phyloP scores from a whole-genome alignment of 805 yeast species.

The Kluyveromyces dobzhanskii region DNA sequence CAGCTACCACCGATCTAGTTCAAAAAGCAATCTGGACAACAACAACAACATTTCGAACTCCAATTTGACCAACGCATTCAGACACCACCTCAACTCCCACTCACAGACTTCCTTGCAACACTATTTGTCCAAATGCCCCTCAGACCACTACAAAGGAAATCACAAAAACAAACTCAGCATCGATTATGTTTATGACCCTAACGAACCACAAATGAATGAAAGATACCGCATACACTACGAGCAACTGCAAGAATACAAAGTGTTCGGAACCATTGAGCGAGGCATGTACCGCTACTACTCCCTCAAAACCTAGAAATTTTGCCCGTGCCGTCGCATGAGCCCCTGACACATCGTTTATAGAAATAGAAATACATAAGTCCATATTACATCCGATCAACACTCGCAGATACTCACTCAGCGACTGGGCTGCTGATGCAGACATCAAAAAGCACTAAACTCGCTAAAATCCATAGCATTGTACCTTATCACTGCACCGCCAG shows the following conservation, averaged over 20 bases:
- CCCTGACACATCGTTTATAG: too few relatives aligned
- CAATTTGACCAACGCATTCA: slow-evolving; percentile 2
- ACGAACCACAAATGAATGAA: slow-evolving; percentile 19
- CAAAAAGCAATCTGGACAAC: not conserved
- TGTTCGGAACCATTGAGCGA: slow-evolving; percentile 36
- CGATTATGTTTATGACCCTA: slow-evolving; percentile 20
- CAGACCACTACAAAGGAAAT: not conserved
- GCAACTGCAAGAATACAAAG: slow-evolving; percentile 30
- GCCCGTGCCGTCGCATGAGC: too few relatives aligned
- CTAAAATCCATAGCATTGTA: too few relatives aligned
- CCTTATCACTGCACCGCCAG: too few relatives aligned
- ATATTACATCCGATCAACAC: too few relatives aligned
- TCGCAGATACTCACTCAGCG: too few relatives aligned
- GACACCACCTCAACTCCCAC: not conserved
- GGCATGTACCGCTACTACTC: slow-evolving; percentile 39
- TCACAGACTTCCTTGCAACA: not conserved
- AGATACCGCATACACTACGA: slow-evolving; percentile 23
- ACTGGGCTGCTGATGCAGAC: too few relatives aligned
- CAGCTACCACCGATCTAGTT: slow-evolving; percentile 5
- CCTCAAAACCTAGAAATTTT: slow-evolving; percentile 26
- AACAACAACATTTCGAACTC: not conserved
- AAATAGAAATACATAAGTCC: too few relatives aligned
- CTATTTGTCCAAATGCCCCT: not conserved
- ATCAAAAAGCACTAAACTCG: too few relatives aligned
- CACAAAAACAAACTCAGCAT: not conserved